Conservation (phyloP, 192 early-diverging fungal species). For the Coemansia sp. region DNA sequence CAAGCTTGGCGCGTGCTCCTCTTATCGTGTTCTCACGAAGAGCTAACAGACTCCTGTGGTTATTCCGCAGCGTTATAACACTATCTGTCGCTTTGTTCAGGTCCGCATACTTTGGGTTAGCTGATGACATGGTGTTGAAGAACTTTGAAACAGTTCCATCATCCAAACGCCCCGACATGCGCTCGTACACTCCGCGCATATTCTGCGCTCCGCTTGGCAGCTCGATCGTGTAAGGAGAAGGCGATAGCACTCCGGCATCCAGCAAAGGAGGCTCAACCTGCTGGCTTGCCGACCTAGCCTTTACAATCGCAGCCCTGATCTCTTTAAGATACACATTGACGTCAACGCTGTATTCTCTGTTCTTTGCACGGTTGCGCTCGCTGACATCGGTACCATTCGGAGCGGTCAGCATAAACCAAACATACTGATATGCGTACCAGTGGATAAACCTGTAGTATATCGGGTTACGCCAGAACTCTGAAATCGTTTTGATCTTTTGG, state of each 20-base stretch:
- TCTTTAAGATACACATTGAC: not conserved
- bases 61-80: not conserved
- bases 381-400: conserved; percentile 7
- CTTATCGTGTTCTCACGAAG: not conserved
- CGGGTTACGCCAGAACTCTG: conserved; percentile 16
- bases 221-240: not conserved
- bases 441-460: conserved; percentile 20
- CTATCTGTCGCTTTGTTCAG: not conserved
- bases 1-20: not conserved
- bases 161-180: not conserved
- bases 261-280: not conserved
- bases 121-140: not conserved
- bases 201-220: not conserved
- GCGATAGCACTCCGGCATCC: not conserved
- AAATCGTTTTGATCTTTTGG: not conserved
- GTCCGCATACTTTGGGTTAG: not conserved
- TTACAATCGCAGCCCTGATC: not conserved
- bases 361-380: not conserved
- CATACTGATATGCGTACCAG: conserved; percentile 41
- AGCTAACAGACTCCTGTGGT: not conserved
- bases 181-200: not conserved
- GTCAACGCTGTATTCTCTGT: not conserved
- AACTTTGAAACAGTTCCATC: not conserved
- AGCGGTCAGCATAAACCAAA: conserved; percentile 37
- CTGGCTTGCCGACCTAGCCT: not conserved